phyloP scores from a whole-genome alignment of 306 rosid genomes.

The Castanospermum australe region DNA sequence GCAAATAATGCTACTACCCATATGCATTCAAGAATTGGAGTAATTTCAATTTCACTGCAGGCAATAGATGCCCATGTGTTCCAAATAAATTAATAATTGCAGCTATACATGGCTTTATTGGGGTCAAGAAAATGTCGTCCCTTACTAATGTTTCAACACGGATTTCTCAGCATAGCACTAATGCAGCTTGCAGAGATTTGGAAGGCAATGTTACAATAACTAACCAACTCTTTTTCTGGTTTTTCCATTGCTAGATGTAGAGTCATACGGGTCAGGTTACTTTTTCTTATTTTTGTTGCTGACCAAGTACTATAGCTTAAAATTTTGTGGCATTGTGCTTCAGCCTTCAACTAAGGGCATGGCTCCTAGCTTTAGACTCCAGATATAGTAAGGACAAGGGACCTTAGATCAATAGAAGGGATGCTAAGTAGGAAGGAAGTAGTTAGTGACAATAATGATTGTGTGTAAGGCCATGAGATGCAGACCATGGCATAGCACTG shows the following conservation, averaged over 20 bases:
- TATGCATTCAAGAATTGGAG: neutral
- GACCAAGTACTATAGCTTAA: slow-evolving; percentile 14
- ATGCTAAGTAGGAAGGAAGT: slow-evolving; percentile 51
- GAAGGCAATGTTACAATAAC: slow-evolving; percentile 32
- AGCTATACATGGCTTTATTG: neutral
- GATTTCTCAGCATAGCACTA: slow-evolving; percentile 17
- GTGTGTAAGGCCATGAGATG: slow-evolving; percentile 35
- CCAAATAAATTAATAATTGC: slow-evolving; percentile 12
- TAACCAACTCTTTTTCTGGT: slow-evolving; percentile 22
- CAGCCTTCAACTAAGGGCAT: slow-evolving; percentile 26
- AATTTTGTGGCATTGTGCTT: slow-evolving; percentile 25
- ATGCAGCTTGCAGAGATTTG: slow-evolving; percentile 27
- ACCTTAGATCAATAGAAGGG: slow-evolving; percentile 44
- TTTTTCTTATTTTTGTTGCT: slow-evolving; percentile 21
- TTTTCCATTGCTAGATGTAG: slow-evolving; percentile 24
- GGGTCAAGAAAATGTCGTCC: neutral
- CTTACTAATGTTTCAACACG: slow-evolving; percentile 20
- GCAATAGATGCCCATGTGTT: neutral
- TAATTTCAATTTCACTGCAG: neutral
- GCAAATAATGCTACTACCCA: neutral
- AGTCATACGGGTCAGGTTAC: slow-evolving; percentile 25
- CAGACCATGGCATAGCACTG: slow-evolving; percentile 32
- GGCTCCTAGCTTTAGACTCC: slow-evolving; percentile 29
- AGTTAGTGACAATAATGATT: slow-evolving; percentile 51
- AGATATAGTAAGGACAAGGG: slow-evolving; percentile 45